Percentiles rank a stretch among this genome's conserved stretches.
These are phyloP conservation scores for Schizosaccharomyces octosporus DNA, from an alignment of 805 yeast genomes.

Conservation along the genomic window DNA sequence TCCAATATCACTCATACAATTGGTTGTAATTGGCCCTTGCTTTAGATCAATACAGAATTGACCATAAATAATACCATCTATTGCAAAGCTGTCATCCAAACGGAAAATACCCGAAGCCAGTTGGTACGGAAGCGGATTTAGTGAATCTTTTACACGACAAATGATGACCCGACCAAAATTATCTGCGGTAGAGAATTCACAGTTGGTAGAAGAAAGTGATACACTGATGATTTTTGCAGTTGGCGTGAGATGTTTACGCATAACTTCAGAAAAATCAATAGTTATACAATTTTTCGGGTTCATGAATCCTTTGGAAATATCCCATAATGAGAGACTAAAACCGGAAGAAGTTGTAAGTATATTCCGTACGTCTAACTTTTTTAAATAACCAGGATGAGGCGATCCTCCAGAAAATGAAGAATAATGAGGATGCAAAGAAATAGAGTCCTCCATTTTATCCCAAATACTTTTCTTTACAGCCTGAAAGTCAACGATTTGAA, in stretches of 20 bases:
- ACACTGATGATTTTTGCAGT: constrained; percentile 28
- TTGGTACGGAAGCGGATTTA: not conserved
- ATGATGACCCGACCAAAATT: not conserved
- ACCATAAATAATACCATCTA: constrained; percentile 37
- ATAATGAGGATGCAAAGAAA: not conserved
- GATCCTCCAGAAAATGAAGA: constrained; percentile 33
- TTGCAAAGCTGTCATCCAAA: constrained; percentile 11
- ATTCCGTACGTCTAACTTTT: constrained; percentile 27
- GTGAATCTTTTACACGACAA: not conserved
- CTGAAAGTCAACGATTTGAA: not conserved
- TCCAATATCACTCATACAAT: constrained; percentile 52
- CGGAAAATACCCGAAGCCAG: constrained; percentile 6
- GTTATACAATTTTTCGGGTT: constrained; percentile 26
- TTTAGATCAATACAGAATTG: constrained; percentile 20
- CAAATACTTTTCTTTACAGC: not conserved
- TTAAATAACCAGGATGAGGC: constrained; percentile 27
- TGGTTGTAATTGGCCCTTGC: constrained; percentile 28
- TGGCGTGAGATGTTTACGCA: constrained; percentile 22
- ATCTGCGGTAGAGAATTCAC: constrained; percentile 1
- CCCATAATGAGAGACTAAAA: constrained; percentile 62
- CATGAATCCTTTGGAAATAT: constrained; percentile 49
- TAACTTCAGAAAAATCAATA: constrained; percentile 32
- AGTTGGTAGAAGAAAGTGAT: constrained; percentile 15
- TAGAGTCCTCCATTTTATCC: not conserved
- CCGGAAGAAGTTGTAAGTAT: constrained; percentile 21